Conservation (phyloP, 1,139 yeast species). For the Zygoascus hellenicus region DNA sequence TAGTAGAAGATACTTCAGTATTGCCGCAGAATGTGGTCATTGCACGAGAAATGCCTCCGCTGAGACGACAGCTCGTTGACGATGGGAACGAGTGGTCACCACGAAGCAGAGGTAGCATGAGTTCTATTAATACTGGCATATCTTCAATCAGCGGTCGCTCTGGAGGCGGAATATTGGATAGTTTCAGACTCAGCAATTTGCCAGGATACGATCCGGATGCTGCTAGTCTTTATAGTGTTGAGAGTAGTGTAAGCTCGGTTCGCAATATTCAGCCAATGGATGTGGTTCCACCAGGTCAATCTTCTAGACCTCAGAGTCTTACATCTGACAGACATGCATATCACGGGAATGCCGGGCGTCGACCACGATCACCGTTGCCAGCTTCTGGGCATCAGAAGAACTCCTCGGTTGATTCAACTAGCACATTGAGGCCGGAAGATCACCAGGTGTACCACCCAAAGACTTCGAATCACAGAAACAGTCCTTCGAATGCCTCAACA, state of each 20-base stretch:
- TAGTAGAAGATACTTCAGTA: background rate
- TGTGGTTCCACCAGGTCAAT: too few relatives aligned
- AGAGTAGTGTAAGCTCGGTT: background rate
- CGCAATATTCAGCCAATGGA: too few relatives aligned
- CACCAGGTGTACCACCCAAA: background rate
- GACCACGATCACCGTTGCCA: background rate
- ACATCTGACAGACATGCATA: too few relatives aligned
- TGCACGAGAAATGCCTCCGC: constrained; percentile 1
- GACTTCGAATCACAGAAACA: background rate
- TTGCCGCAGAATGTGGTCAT: background rate
- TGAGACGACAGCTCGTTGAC: constrained; percentile 4
- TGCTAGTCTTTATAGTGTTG: constrained; percentile 8
- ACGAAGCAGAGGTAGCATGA: constrained; percentile 14
- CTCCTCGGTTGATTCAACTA: background rate
- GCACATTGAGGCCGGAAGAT: background rate
- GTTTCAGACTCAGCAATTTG: constrained; percentile 25
- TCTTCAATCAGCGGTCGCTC: constrained; percentile 4
- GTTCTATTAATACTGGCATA: constrained; percentile 14
- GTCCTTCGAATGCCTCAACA: background rate
- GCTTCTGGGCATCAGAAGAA: background rate
- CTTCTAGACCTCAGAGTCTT: too few relatives aligned
- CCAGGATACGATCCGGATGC: constrained; percentile 11
- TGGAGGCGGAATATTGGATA: constrained; percentile 28
- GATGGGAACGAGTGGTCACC: constrained; percentile 16
- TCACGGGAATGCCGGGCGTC: background rate